Evolutionary conservation across 2,329 filamentous ascomycete genomes (phyloP).

Genomic region (Talaromyces sp.): DNA sequence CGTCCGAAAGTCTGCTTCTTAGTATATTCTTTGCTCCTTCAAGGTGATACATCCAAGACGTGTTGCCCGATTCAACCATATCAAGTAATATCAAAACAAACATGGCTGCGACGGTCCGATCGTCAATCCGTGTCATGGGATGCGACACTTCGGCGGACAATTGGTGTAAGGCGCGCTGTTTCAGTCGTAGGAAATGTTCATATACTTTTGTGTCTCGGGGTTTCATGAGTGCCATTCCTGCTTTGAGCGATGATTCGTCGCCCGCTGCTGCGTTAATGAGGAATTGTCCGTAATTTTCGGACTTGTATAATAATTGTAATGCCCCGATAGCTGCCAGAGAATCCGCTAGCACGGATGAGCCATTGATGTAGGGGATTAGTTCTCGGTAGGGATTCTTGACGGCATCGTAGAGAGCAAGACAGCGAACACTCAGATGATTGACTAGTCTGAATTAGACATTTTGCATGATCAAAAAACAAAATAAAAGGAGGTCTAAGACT

Average conservation of each 20-base stretch:
- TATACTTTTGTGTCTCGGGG: conserved; percentile 31
- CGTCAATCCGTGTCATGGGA: conserved; percentile 32
- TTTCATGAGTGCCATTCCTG: conserved; percentile 16
- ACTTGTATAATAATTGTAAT: conserved; percentile 43
- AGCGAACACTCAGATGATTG: conserved; percentile 37
- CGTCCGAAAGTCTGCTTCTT: conserved; percentile 23
- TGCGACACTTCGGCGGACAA: conserved; percentile 32
- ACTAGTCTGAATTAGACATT: conserved; percentile 20
- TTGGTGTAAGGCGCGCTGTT: conserved; percentile 44
- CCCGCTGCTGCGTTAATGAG: background rate
- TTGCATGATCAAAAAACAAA: background rate
- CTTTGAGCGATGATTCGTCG: conserved; percentile 21
- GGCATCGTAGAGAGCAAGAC: conserved; percentile 45
- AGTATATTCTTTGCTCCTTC: conserved; percentile 48
- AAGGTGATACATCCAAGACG: conserved; percentile 49
- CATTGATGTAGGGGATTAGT: conserved; percentile 42
- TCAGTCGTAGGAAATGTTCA: conserved; percentile 42
- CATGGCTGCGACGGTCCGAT: conserved; percentile 43
- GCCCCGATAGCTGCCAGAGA: conserved; percentile 46
- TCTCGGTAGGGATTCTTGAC: conserved; percentile 47
- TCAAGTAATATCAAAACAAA: conserved; percentile 48
- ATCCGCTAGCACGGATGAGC: conserved; percentile 43
- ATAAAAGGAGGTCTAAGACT: conserved; percentile 16
- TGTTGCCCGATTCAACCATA: conserved; percentile 47
- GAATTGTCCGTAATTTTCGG: conserved; percentile 21